phyloP scores from a whole-genome alignment of 768 basidiomycete species.

The Pisolithus microcarpus region DNA sequence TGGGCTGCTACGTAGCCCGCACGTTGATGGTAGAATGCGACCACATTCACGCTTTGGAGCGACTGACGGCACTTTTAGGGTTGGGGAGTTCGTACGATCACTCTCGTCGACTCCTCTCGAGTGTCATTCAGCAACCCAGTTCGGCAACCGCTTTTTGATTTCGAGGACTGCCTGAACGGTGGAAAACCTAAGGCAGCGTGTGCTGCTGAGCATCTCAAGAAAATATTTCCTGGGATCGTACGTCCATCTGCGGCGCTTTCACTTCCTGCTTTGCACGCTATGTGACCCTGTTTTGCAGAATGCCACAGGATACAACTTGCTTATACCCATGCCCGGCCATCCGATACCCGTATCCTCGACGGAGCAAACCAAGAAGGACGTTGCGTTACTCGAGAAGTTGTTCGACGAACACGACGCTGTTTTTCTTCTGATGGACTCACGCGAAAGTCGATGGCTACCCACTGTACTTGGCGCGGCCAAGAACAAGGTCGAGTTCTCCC shows the following conservation, averaged over 20 bases:
- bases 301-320: constrained; percentile 67
- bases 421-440: constrained; percentile 96
- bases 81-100: constrained; percentile 94
- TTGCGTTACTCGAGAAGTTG: constrained; percentile 65
- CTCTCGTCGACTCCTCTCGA: constrained; percentile 82
- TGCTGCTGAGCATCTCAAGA: constrained; percentile 77
- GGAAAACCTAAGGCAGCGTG: constrained; percentile 92
- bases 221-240: constrained; percentile 91
- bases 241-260: constrained; percentile 22
- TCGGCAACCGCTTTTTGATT: constrained; percentile 93
- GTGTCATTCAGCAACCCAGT: constrained; percentile 98
- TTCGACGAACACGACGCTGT: constrained; percentile 84
- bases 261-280: background rate
- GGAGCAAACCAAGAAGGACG: constrained; percentile 56
- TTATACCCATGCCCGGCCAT: constrained; percentile 97
- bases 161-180: constrained; percentile 86
- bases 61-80: constrained; percentile 43
- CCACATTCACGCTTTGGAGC: background rate
- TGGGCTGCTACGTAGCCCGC: constrained; percentile 93
- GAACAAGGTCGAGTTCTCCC: constrained; percentile 54
- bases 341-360: constrained; percentile 62
- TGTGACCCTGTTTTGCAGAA: constrained; percentile 43
- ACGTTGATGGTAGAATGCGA: constrained; percentile 67
- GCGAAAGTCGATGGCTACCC: constrained; percentile 95
- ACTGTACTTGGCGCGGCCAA: constrained; percentile 81